A percentile compares a stretch with the other conserved stretches of the same genome.
These are phyloP conservation scores for Articulospora tetracladia DNA, from an alignment of 495 filamentous ascomycete species.

Conservation along the genomic window DNA sequence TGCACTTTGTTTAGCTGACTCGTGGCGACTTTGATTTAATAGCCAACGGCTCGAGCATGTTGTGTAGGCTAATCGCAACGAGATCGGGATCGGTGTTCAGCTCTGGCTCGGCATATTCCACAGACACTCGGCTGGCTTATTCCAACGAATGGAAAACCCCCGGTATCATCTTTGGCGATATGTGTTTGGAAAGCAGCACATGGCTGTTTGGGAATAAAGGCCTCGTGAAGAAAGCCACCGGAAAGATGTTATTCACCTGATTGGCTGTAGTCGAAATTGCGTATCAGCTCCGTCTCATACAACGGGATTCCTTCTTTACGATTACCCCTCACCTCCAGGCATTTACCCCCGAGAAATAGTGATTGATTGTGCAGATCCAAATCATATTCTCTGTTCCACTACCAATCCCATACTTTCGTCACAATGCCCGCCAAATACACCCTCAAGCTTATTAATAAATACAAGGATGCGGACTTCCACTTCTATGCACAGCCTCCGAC, in stretches of 20 bases:
- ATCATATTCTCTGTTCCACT: too few relatives aligned
- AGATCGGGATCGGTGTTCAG: neutral
- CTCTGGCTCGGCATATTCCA: neutral
- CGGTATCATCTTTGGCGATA: neutral
- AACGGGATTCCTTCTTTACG: neutral
- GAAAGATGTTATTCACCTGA: too few relatives aligned
- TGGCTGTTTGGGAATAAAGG: neutral
- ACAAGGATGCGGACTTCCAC: neutral
- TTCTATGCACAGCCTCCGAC: neutral
- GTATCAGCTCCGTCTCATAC: neutral
- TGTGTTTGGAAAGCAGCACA: neutral
- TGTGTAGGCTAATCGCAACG: too few relatives aligned
- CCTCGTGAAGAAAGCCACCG: neutral
- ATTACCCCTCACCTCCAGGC: neutral
- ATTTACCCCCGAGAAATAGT: too few relatives aligned
- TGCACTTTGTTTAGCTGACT: too few relatives aligned
- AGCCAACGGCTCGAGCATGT: too few relatives aligned
- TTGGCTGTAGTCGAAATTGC: too few relatives aligned
- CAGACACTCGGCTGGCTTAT: neutral
- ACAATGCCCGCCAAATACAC: neutral
- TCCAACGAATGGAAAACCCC: neutral
- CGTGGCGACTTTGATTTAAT: too few relatives aligned
- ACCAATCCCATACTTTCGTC: too few relatives aligned
- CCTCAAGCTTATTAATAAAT: neutral
- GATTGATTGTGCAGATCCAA: too few relatives aligned